Percentiles rank a stretch among this genome's conserved stretches.
Evolutionary conservation across 495 filamentous ascomycete genomes (phyloP).

Genomic region (Opeltia flavorubescens): DNA sequence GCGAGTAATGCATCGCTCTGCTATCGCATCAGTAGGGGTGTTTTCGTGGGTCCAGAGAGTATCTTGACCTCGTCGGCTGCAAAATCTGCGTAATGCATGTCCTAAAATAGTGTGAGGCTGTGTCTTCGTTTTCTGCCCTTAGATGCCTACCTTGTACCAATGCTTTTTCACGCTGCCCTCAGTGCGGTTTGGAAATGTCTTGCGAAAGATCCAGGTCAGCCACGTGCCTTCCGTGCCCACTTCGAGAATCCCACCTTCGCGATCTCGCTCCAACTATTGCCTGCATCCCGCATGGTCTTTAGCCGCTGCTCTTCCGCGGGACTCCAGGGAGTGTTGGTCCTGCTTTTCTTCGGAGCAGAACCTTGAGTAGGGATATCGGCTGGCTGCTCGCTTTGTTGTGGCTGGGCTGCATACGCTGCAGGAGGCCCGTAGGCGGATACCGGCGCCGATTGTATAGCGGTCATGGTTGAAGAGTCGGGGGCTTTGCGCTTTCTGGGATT

Average conservation of each 20-base stretch:
- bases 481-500: slow-evolving; percentile 34
- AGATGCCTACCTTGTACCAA: slow-evolving; percentile 78
- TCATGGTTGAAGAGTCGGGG: slow-evolving; percentile 17
- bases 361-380: slow-evolving; percentile 22
- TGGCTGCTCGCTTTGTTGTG: slow-evolving; percentile 21
- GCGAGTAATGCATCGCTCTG: slow-evolving; percentile 74
- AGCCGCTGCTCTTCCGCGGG: slow-evolving; percentile 83
- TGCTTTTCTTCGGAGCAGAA: slow-evolving; percentile 59
- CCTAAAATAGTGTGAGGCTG: slow-evolving; percentile 31
- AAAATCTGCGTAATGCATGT: slow-evolving; percentile 99
- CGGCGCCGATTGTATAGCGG: slow-evolving; percentile 19
- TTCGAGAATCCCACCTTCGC: slow-evolving; percentile 57
- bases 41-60: not conserved
- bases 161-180: slow-evolving; percentile 99
- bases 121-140: not conserved
- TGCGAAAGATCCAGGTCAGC: not conserved
- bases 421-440: slow-evolving; percentile 14
- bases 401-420: slow-evolving; percentile 16
- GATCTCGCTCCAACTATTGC: slow-evolving; percentile 92
- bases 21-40: slow-evolving; percentile 19
- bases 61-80: slow-evolving; percentile 84
- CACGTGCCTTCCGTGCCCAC: not conserved
- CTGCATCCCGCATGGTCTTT: slow-evolving; percentile 85
- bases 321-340: slow-evolving; percentile 97
- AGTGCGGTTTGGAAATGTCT: slow-evolving; percentile 86